phyloP scores from a whole-genome alignment of 208 protist species.

The Naegleria gruberi region DNA sequence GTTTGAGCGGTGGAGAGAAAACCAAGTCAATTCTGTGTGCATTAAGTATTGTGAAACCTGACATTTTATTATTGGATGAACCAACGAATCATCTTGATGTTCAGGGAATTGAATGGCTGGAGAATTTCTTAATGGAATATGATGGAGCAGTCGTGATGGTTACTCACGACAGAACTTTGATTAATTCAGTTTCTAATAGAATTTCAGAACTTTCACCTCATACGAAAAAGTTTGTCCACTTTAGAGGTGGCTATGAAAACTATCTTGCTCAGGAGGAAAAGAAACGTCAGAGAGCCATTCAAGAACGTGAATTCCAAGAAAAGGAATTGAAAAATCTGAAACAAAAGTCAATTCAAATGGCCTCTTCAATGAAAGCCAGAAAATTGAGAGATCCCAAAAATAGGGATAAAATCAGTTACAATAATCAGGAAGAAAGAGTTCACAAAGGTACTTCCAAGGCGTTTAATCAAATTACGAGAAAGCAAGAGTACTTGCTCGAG shows the following conservation, averaged over 20 bases:
- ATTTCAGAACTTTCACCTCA: conserved; percentile 50
- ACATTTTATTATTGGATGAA: conserved; percentile 64
- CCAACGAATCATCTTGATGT: conserved; percentile 67
- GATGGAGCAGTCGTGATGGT: conserved; percentile 46
- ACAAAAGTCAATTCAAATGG: conserved; percentile 40
- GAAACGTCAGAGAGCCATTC: conserved; percentile 45
- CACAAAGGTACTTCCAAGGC: conserved; percentile 25
- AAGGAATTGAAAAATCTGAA: conserved; percentile 47
- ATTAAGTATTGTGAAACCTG: neutral
- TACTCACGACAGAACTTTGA: conserved; percentile 57
- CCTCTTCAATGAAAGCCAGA: conserved; percentile 25
- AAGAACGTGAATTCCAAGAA: conserved; percentile 48
- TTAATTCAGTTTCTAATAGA: conserved; percentile 64
- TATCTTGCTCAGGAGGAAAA: conserved; percentile 58
- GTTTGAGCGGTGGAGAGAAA: conserved; percentile 15
- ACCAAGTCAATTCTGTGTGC: conserved; percentile 4
- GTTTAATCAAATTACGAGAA: conserved; percentile 13
- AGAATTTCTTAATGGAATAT: conserved; percentile 45
- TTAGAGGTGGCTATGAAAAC: conserved; percentile 58
- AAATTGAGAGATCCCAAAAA: neutral
- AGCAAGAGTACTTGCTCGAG: conserved; percentile 3
- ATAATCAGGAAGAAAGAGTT: conserved; percentile 43
- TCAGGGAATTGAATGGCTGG: conserved; percentile 55
- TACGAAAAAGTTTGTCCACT: conserved; percentile 45
- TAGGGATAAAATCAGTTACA: conserved; percentile 43